Conservation (phyloP, 768 basidiomycete species). For the Gyrodon lividus region DNA sequence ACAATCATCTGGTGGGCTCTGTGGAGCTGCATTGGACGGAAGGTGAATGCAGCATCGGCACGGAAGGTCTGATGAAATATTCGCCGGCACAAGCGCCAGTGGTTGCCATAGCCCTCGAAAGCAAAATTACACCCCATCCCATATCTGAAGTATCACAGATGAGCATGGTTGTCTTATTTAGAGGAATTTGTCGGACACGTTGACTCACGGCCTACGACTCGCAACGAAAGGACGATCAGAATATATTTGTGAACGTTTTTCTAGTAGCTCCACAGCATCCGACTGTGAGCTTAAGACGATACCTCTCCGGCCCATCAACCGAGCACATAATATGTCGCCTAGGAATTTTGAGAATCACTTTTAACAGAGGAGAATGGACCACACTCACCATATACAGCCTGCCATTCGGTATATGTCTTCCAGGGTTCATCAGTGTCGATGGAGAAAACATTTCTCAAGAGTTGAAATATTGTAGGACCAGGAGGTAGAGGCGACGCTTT, state of each 20-base stretch:
- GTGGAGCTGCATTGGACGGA: slow-evolving; percentile 7
- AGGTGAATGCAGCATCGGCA: neutral
- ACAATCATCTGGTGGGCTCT: slow-evolving; percentile 8
- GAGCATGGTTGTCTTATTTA: neutral
- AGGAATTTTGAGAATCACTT: neutral
- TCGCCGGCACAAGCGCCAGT: slow-evolving; percentile 11
- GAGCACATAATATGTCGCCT: slow-evolving; percentile 49
- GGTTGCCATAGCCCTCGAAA: slow-evolving; percentile 12
- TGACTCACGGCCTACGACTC: slow-evolving; percentile 15
- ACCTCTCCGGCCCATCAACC: slow-evolving; percentile 43
- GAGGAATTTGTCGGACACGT: neutral
- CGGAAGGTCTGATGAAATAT: slow-evolving; percentile 17
- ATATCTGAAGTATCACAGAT: slow-evolving; percentile 6
- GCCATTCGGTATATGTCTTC: slow-evolving; percentile 19
- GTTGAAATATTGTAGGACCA: slow-evolving; percentile 19
- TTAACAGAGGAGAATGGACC: neutral
- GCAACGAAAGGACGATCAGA: slow-evolving; percentile 46
- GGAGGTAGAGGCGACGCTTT: slow-evolving; percentile 17
- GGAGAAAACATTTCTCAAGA: slow-evolving; percentile 20
- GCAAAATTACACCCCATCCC: slow-evolving; percentile 14
- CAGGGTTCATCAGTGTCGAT: slow-evolving; percentile 14
- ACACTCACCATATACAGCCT: slow-evolving; percentile 16
- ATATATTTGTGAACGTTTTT: slow-evolving; percentile 45
- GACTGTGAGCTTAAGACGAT: slow-evolving; percentile 46
- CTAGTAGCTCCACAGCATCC: slow-evolving; percentile 45